Evolutionary conservation across 2,329 filamentous ascomycete species (phyloP).

Genomic region (Nothophaeocryptopus gaeumannii): DNA sequence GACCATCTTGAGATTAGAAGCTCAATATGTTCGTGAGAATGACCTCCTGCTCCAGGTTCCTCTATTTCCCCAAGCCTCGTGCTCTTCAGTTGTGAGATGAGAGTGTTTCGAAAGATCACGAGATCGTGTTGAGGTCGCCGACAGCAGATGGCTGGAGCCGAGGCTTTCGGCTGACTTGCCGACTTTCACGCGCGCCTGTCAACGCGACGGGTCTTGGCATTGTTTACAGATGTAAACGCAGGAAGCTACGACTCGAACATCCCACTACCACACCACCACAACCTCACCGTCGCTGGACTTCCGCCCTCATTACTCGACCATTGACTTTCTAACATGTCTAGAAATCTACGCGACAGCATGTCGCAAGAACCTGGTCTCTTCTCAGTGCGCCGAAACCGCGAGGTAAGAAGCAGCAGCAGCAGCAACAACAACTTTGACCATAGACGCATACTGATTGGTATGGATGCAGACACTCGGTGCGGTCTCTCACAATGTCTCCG

Average conservation of each 20-base stretch:
- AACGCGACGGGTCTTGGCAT: slow-evolving; percentile 7
- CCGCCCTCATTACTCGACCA: background rate
- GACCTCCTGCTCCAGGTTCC: background rate
- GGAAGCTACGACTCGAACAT: background rate
- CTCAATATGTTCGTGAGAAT: background rate
- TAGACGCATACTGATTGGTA: slow-evolving; percentile 16
- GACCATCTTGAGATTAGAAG: slow-evolving; percentile 63
- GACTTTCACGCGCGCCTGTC: background rate
- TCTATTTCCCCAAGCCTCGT: background rate
- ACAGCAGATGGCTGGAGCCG: too few relatives aligned
- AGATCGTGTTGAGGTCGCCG: too few relatives aligned
- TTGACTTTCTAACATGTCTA: background rate
- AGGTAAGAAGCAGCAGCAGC: slow-evolving; percentile 58
- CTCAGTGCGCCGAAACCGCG: slow-evolving; percentile 86
- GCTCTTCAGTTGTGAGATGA: too few relatives aligned
- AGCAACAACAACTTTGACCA: background rate
- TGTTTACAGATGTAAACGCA: slow-evolving; percentile 17
- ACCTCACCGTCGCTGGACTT: background rate
- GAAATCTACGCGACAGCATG: slow-evolving; percentile 52
- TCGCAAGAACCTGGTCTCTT: slow-evolving; percentile 84
- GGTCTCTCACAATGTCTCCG: slow-evolving; percentile 71
- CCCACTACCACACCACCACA: background rate
- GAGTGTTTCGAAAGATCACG: too few relatives aligned
- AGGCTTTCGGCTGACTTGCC: background rate
- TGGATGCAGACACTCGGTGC: slow-evolving; percentile 72